Percentiles rank a stretch among this genome's conserved stretches.
Evolutionary conservation across 164 flowering plant genomes (phyloP).

Genomic region (grape (Vitis vinifera)): DNA sequence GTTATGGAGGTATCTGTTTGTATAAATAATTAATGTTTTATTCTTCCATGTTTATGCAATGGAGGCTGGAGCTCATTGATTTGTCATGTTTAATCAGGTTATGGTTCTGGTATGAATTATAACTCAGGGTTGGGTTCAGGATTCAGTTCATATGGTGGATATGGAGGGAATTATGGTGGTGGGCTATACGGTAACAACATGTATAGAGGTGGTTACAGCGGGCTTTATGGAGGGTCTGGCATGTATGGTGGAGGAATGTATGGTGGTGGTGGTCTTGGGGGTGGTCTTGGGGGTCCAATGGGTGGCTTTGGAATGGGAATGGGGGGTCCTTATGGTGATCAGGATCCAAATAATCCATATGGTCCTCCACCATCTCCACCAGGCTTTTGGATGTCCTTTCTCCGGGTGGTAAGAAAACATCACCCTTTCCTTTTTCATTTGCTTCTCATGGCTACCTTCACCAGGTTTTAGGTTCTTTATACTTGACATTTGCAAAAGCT

Average conservation of each 20-base stretch:
- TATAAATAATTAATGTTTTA: background rate
- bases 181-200: conserved; percentile 55
- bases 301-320: conserved; percentile 57
- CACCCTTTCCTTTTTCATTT: too few species aligned
- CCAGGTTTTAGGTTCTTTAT: too few species aligned
- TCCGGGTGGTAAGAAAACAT: conserved; percentile 10
- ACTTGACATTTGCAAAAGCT: too few species aligned
- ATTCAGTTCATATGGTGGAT: conserved; percentile 48
- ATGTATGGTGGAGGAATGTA: conserved; percentile 24
- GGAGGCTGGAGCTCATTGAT: background rate
- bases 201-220: conserved; percentile 59
- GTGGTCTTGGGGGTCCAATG: conserved; percentile 69
- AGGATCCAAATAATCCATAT: conserved; percentile 87
- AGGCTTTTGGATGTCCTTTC: conserved; percentile 76
- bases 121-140: conserved; percentile 68
- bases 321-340: conserved; percentile 24
- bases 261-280: conserved; percentile 62
- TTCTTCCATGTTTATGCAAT: background rate
- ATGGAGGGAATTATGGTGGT: conserved; percentile 42
- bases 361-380: conserved; percentile 52
- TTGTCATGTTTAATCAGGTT: conserved; percentile 41
- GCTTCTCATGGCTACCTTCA: too few species aligned
- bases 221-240: conserved; percentile 36
- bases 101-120: conserved; percentile 48
- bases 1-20: conserved; percentile 32